These are phyloP conservation scores for Porcisia deanei DNA, from an alignment of 208 protist genomes.

Conservation along the genomic window DNA sequence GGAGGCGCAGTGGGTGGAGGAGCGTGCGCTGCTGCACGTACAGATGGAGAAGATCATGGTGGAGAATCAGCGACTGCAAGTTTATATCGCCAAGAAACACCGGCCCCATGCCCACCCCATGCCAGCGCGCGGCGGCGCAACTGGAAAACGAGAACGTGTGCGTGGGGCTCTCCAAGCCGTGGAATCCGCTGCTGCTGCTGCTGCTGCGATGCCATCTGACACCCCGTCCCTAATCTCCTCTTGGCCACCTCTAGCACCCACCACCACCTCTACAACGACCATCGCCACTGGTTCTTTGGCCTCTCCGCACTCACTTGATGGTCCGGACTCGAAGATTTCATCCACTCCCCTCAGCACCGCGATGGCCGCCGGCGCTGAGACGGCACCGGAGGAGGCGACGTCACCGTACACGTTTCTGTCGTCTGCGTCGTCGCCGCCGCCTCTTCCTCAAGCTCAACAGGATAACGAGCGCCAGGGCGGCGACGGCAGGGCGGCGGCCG, in stretches of 20 bases:
- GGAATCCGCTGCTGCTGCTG: neutral
- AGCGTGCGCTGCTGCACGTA: constrained; percentile 56
- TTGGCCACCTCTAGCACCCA: constrained; percentile 9
- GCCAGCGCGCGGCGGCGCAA: neutral
- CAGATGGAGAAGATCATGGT: constrained; percentile 57
- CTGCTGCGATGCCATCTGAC: neutral
- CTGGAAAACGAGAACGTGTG: constrained; percentile 8
- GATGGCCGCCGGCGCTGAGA: neutral
- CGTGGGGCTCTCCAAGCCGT: constrained; percentile 2
- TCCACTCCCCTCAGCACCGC: neutral
- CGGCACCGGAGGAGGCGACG: neutral
- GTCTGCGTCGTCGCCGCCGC: constrained; percentile 4
- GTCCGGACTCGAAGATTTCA: neutral
- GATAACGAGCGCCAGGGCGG: neutral
- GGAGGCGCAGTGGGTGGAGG: constrained; percentile 52
- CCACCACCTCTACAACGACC: neutral
- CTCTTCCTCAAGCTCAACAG: neutral
- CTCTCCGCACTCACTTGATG: neutral
- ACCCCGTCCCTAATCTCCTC: neutral
- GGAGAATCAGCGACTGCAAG: constrained; percentile 72
- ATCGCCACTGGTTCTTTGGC: neutral
- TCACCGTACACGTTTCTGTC: constrained; percentile 14
- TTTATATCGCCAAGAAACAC: constrained; percentile 40
- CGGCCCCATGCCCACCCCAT: neutral
- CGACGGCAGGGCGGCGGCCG: neutral